These are phyloP conservation scores for Rhynchospora pubera DNA, from an alignment of 176 grass and related monocot genomes.

Conservation along the genomic window DNA sequence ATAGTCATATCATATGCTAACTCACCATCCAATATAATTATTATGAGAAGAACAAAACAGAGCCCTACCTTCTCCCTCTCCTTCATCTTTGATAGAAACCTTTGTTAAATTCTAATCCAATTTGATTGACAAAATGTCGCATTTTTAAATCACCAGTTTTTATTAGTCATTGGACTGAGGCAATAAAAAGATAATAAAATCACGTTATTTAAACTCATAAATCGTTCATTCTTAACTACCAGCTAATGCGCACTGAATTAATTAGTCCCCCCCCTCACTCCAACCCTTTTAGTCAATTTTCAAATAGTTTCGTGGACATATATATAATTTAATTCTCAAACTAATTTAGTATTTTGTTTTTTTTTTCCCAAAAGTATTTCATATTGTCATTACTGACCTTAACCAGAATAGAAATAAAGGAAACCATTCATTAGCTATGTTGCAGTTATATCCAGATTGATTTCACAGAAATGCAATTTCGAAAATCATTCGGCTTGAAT, in stretches of 20 bases:
- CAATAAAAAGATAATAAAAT: too few species aligned
- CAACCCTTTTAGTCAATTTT: too few species aligned
- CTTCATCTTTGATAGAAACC: background rate
- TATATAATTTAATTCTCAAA: background rate
- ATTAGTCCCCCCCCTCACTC: too few species aligned
- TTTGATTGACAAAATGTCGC: background rate
- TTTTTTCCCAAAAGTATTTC: too few species aligned
- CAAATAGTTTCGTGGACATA: too few species aligned
- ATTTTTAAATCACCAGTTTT: background rate
- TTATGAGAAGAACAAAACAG: too few species aligned
- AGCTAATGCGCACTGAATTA: too few species aligned
- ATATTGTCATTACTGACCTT: too few species aligned
- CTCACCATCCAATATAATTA: background rate
- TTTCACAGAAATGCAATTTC: background rate
- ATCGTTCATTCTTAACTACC: too few species aligned
- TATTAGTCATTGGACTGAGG: too few species aligned
- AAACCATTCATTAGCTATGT: background rate
- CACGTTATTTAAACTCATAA: too few species aligned
- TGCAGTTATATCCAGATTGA: background rate
- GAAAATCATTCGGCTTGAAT: background rate
- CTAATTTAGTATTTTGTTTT: background rate
- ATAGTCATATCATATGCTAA: background rate
- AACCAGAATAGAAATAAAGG: background rate
- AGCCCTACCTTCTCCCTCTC: background rate
- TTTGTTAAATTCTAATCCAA: background rate